phyloP scores from a whole-genome alignment of 257 asterid species.

The Scutellaria barbata region DNA sequence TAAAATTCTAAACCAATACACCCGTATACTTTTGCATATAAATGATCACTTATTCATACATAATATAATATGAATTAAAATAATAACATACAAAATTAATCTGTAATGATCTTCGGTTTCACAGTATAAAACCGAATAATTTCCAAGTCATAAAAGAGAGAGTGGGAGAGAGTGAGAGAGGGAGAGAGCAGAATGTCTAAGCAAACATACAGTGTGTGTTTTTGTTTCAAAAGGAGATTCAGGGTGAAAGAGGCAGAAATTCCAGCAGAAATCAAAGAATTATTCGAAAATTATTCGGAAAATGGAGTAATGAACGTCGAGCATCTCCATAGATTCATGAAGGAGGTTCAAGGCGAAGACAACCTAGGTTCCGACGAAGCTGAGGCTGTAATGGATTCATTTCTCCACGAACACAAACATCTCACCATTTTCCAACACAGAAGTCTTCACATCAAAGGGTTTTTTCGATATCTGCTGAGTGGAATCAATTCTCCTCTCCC shows the following conservation, averaged over 20 bases:
- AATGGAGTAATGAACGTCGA: constrained; percentile 61
- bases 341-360: constrained; percentile 67
- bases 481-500: constrained; percentile 59
- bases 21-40: too few species aligned
- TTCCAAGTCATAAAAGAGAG: neutral
- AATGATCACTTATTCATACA: too few species aligned
- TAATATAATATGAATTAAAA: too few species aligned
- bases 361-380: constrained; percentile 51
- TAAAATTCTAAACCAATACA: too few species aligned
- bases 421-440: constrained; percentile 54
- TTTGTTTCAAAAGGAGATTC: constrained; percentile 65
- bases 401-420: constrained; percentile 57
- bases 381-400: constrained; percentile 50
- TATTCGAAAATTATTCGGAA: constrained; percentile 61
- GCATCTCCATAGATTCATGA: constrained; percentile 57
- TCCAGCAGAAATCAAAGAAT: constrained; percentile 58
- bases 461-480: constrained; percentile 62
- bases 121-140: too few species aligned
- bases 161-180: neutral
- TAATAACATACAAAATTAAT: too few species aligned
- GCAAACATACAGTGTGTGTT: constrained; percentile 72
- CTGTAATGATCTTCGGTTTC: neutral
- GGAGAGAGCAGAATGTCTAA: constrained; percentile 51
- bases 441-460: constrained; percentile 51
- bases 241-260: constrained; percentile 60